Base-by-base conservation (phyloP, 2,329 filamentous ascomycete genomes). In the Sarocladiaceae sp. region DNA sequence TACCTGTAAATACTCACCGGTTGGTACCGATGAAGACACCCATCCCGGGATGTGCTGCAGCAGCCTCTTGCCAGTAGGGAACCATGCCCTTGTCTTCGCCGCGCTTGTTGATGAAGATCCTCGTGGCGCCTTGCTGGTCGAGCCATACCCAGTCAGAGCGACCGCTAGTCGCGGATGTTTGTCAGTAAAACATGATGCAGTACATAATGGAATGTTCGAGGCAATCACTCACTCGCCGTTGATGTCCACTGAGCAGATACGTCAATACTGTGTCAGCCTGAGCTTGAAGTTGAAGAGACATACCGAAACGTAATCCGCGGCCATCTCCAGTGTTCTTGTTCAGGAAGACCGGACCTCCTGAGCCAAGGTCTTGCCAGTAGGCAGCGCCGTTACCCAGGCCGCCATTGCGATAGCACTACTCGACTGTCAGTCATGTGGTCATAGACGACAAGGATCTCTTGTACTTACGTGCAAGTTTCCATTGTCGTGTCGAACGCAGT, bases 21-120 rank as follows among this genome's bases (percentile, higher is more conserved):
- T 40, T 40, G 35, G n/a, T 20, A 20, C 35, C 35, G 24, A 40
- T 40, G 15, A 21, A 16, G 12, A 13, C 20, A 18, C 35, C 35
- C 35, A 40, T 40, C 3, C 35, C 35, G 15, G 16, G 16, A 16
- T 40, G 35, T 9, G 35, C 24, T n/a, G 20, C 24, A 20, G 4
- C 33, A 6, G 39, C 45, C 13, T 24, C 9, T 10, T 42, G 39
- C 49, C 49, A 51, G 12, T 29, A n/a, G 3, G 47, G 47, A 9
- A 47, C 23, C 20, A 51, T 31, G 21, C 47, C 45, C 20, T 47
- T 49, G 12, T 27, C 44, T 6, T 16, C 34, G 34, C 49, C 47
- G 15, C 47, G 47, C 27, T 49, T 43, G 20, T 40, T 40, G 35
- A 40, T 40, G 12, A n/a, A 40, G 12, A 20, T 40, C 24, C 16